Evolutionary conservation across 352 stramenopile species (phyloP).

Genomic region (Globisporangium nagaii): DNA sequence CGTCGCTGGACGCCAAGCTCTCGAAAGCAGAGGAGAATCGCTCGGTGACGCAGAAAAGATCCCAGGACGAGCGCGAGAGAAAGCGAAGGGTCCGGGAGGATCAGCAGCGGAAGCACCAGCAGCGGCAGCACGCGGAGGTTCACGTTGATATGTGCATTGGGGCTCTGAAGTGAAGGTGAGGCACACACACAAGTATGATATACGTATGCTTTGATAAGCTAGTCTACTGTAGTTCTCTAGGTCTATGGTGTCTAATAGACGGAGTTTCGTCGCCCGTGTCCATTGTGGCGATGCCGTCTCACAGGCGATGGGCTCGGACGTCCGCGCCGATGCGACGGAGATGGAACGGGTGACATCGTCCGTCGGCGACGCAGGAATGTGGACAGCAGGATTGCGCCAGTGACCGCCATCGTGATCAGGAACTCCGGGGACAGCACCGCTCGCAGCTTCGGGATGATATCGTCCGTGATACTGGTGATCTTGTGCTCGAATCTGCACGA

Average conservation of each 20-base stretch:
- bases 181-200: background rate
- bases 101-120: slow-evolving; percentile 13
- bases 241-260: slow-evolving; percentile 31
- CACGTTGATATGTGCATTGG: slow-evolving; percentile 28
- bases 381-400: slow-evolving; percentile 53
- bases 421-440: slow-evolving; percentile 49
- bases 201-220: slow-evolving; percentile 10
- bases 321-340: slow-evolving; percentile 19
- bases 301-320: slow-evolving; percentile 19
- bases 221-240: slow-evolving; percentile 8
- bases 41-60: slow-evolving; percentile 5
- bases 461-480: slow-evolving; percentile 64
- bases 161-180: background rate
- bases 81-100: slow-evolving; percentile 3
- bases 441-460: slow-evolving; percentile 45
- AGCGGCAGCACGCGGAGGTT: slow-evolving; percentile 8
- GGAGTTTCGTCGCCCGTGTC: slow-evolving; percentile 28
- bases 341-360: slow-evolving; percentile 21
- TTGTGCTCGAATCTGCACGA: slow-evolving; percentile 74
- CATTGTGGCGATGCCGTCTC: background rate
- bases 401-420: slow-evolving; percentile 43
- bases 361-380: slow-evolving; percentile 47
- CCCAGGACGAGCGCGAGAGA: slow-evolving; percentile 12
- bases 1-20: slow-evolving; percentile 3
- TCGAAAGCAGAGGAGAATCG: slow-evolving; percentile 6